A percentile compares a stretch with the other conserved stretches of the same genome.
Conservation (phyloP, 768 basidiomycete genomes). For the Xanthoconium stramineum region DNA sequence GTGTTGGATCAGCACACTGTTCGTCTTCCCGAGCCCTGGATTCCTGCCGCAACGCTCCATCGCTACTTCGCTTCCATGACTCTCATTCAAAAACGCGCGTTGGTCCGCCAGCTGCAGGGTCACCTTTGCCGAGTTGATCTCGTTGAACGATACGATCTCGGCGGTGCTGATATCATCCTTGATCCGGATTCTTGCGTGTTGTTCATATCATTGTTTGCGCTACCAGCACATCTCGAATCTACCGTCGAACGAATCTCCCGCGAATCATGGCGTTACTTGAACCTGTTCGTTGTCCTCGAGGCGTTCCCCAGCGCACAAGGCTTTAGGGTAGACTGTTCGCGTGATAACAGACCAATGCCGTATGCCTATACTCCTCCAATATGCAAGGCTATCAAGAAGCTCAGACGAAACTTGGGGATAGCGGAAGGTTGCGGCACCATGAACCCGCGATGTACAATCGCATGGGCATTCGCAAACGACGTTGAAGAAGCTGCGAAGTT, state of each 20-base stretch:
- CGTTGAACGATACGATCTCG: slow-evolving; percentile 60
- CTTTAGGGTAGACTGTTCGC: slow-evolving; percentile 21
- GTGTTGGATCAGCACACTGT: slow-evolving; percentile 46
- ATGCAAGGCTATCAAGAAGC: slow-evolving; percentile 65
- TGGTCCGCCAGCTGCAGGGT: slow-evolving; percentile 51
- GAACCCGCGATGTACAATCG: slow-evolving; percentile 39
- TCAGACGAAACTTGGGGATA: slow-evolving; percentile 60
- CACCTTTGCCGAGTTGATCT: slow-evolving; percentile 49
- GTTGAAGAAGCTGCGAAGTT: slow-evolving; percentile 56
- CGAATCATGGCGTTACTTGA: slow-evolving; percentile 62
- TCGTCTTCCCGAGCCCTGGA: slow-evolving; percentile 34
- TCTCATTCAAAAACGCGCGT: slow-evolving; percentile 62
- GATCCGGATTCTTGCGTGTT: slow-evolving; percentile 60
- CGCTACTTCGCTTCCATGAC: slow-evolving; percentile 69
- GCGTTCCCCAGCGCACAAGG: slow-evolving; percentile 53
- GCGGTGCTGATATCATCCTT: slow-evolving; percentile 62
- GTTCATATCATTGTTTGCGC: slow-evolving; percentile 41
- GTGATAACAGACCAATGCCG: slow-evolving; percentile 7
- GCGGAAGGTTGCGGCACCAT: slow-evolving; percentile 58
- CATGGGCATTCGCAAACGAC: slow-evolving; percentile 61
- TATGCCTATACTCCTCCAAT: slow-evolving; percentile 64
- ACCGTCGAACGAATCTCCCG: slow-evolving; percentile 43
- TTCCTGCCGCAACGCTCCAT: slow-evolving; percentile 40
- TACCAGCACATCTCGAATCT: slow-evolving; percentile 49
- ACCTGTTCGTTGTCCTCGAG: slow-evolving; percentile 62